phyloP scores from a whole-genome alignment of 441 rosid genomes.

The Corymbia calophylla region DNA sequence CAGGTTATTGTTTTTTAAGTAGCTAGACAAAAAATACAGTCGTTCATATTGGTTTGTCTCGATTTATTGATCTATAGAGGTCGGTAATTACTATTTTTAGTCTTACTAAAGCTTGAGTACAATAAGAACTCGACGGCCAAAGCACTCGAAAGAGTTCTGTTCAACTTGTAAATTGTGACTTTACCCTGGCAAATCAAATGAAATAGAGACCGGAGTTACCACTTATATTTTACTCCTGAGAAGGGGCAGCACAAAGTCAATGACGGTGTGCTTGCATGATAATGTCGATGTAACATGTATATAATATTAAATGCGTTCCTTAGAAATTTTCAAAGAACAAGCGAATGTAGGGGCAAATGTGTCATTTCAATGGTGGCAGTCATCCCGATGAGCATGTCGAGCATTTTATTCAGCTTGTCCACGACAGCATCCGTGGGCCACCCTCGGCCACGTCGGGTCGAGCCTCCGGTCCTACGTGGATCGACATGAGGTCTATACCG shows the following conservation, averaged over 20 bases:
- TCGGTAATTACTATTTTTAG: neutral
- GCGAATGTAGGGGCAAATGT: neutral
- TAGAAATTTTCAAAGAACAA: neutral
- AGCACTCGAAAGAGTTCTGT: neutral
- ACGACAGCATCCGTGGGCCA: neutral
- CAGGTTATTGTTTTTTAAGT: neutral
- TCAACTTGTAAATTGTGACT: neutral
- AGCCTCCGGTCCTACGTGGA: conserved; percentile 17
- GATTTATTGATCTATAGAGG: neutral
- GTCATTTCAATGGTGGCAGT: conserved; percentile 6
- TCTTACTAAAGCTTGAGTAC: neutral
- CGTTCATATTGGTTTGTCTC: neutral
- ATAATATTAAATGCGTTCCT: neutral
- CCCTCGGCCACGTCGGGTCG: conserved; percentile 18
- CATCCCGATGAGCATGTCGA: conserved; percentile 15
- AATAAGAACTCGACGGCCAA: neutral
- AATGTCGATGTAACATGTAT: neutral
- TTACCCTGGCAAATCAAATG: too few relatives aligned
- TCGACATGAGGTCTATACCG: conserved; percentile 6
- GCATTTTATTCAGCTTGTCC: neutral
- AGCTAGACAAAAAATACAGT: fast-evolving
- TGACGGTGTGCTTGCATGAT: neutral
- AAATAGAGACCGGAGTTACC: too few relatives aligned
- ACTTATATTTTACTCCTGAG: too few relatives aligned
- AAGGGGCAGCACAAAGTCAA: neutral